Evolutionary conservation across 441 rosid genomes (phyloP), one percentile per base, ranked within the genome.

Genomic region (Hura crepitans): DNA sequence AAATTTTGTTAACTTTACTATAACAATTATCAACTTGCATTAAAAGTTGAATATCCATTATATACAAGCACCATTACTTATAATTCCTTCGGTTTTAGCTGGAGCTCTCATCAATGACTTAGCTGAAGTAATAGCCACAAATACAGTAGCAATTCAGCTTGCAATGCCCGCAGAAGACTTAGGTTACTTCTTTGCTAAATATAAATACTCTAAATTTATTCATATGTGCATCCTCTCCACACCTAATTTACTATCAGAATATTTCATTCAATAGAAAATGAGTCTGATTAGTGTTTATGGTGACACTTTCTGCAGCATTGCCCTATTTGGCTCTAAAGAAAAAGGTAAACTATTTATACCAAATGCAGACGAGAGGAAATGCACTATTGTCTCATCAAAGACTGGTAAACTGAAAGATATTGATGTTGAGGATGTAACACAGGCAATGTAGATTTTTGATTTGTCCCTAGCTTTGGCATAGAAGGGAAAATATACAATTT

Each of bases 61-160:
- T 33, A 33, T 33, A 25, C 5, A 31, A 30, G n/a, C 17, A 62
- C 13, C 22, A 43, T 14, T 64, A 28, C 13, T 30, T 7, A 5
- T 11, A 15, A 25, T 46, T 72, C 23, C 50, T 45, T 55, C 23
- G 78, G 70, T 67, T 81, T 72, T 80, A 94, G 97, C 81, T 94
- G 65, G 96, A 68, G 97, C 96, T 66, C 84, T 94, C 22, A 84
- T 94, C 75, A 88, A 94, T 74, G 96, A 94, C 79, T 88, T 96
- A 3, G 87, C 92, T 57, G 97, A 96, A 51, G 90, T 94, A 56
- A 85, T 94, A 33, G 89, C 98, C n/a, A 88, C 98, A 59, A 94
- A 94, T 63, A 91, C 97, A 65, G 92, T 89, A 70, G 97, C 98
- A 30, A 81, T 91, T 75, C 97, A 88, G 74, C 88, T 91, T 15